Evolutionary conservation across 345 rosid genomes (phyloP), one percentile per base, ranked within the genome.

Genomic region (Draba incana): DNA sequence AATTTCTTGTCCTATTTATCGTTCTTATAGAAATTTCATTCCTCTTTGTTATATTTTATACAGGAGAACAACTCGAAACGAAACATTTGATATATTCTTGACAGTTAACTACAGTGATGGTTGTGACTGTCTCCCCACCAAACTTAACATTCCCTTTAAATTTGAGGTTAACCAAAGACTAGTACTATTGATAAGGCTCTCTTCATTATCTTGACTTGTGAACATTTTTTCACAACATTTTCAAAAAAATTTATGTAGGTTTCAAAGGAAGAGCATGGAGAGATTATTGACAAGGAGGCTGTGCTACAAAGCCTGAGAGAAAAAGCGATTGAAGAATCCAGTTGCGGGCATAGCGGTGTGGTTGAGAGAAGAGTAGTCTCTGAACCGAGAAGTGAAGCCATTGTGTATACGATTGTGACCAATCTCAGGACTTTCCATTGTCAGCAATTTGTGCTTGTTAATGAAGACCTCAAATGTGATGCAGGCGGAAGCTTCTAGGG

Each of bases 41-140:
- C 49, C 42, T 60, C 66, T 12, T 70, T 15, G 38, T 1, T 57
- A 35, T 43, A 8, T 69, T 66, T 42, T 47, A 37, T 35, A 24
- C 91, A 94, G 99, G 92, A 89, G 97, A 83, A 94, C 96, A 9
- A 78, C 68, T 61, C 75, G 72, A 66, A 57, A 78, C 9, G 92
- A 83, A 78, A 66, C 77, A 35, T 94, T 94, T 72, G 89, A 86
- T 35, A 88, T 94, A 43, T 59, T 72, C 66, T 72, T 89, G 88
- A 89, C 74, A 61, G 81, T 91, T 64, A 81, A 87, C 78, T 83
- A 91, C 64, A 80, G 77, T 24, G 92, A 89, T 55, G 98, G 92
- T 45, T 94, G 99, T 66, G 96, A 90, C 61, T 89, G 92, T 69
- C 77, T 37, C 50, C 51, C 62, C 80, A 83, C 85, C 68, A 77